Evolutionary conservation across 257 asterid species (phyloP).

Genomic region (Scutellaria galericulata): DNA sequence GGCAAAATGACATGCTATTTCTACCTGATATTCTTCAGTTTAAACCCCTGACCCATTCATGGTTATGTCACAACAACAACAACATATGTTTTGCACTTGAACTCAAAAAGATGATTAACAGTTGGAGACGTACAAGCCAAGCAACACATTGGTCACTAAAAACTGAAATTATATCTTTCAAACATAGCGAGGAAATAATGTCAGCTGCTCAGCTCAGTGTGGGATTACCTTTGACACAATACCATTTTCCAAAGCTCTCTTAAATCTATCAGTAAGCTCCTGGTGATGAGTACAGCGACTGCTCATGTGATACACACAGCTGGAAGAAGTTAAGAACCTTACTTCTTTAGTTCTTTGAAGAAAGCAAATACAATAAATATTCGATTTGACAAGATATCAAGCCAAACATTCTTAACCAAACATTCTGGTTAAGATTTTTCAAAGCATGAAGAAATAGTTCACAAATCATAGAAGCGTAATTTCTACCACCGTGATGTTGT

Average conservation of each 20-base stretch:
- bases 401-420: slow-evolving; percentile 11
- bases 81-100: background rate
- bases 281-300: too few relatives aligned
- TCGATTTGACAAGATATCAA: background rate
- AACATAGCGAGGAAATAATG: background rate
- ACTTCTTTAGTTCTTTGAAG: background rate
- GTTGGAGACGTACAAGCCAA: background rate
- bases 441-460: background rate
- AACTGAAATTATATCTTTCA: background rate
- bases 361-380: background rate
- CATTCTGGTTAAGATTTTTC: background rate
- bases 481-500: background rate
- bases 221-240: background rate
- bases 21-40: too few relatives aligned
- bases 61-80: background rate
- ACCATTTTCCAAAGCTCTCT: slow-evolving; percentile 22
- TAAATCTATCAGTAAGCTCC: background rate
- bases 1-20: too few relatives aligned
- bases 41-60: background rate
- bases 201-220: background rate
- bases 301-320: slow-evolving; percentile 1
- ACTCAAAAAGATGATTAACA: background rate
- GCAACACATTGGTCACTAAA: too few relatives aligned
- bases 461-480: background rate
- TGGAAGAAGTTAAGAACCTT: slow-evolving; percentile 2